Evolutionary conservation across 2,329 filamentous ascomycete genomes (phyloP), one percentile per base, ranked within the genome.

Genomic region (Fusarium kyushuense): DNA sequence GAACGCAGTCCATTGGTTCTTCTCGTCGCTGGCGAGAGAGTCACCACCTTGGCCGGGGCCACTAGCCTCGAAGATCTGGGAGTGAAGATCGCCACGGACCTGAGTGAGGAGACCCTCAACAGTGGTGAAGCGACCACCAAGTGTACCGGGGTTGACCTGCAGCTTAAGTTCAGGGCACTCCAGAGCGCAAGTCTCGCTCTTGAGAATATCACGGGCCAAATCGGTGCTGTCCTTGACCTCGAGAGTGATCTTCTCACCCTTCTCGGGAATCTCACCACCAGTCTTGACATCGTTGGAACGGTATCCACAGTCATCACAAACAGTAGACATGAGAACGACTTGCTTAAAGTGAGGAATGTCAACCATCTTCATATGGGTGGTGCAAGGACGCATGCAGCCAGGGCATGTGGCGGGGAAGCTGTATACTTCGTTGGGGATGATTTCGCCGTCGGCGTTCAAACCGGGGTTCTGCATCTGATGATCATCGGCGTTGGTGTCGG

Each of bases 301-400:
- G 83, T 98, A 97, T 59, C 95, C 95, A 77, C 96, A 99, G 78
- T 91, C 86, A 29, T 95, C 90, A 81, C 96, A 99, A 29, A 93
- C 90, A 3, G 95, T 98, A 72, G 90, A 94, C 92, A 97, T 98
- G 73, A 99, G 86, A 40, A 97, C 90, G 5, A 99, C 96, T 76
- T 98, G 93, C 82, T 97, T 97, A 84, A 99, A 99, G 81, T 97
- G 92, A 1, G 96, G 96, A 66, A 99, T 97, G 75, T 97, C 93
- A 58, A 98, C 93, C 90, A 97, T 97, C 84, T 97, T 97, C 93
- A 97, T 97, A 80, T 97, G 94, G 12, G 96, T 97, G 6, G 89
- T 89, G 81, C 94, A 97, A 6, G 89, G 83, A 79, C 92, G 92
- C 75, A 90, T 90, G 84, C 96, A 99, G 65, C 93, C 95, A 1